These are phyloP conservation scores for Silene latifolia DNA, from an alignment of 148 eudicot species.

Conservation along the genomic window DNA sequence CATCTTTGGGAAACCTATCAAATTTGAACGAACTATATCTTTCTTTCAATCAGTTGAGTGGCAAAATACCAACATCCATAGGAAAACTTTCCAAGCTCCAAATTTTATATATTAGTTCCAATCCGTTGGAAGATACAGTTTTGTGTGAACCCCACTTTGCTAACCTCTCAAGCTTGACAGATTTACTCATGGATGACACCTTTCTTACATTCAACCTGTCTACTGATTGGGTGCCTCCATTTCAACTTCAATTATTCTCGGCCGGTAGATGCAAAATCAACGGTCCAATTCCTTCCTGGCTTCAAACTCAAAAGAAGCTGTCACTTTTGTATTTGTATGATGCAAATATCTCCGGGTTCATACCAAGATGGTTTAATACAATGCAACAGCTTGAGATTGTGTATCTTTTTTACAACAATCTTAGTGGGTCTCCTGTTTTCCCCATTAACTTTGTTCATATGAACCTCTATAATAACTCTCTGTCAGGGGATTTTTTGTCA, in stretches of 20 bases:
- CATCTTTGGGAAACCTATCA: too few relatives aligned
- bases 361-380: constrained; percentile 17
- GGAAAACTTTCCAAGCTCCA: constrained; percentile 6
- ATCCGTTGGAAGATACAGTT: constrained; percentile 6
- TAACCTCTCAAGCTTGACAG: constrained; percentile 14
- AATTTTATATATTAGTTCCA: neutral
- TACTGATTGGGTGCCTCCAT: constrained; percentile 26
- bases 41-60: neutral
- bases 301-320: constrained; percentile 12
- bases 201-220: constrained; percentile 11
- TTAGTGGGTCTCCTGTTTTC: neutral
- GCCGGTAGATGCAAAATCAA: constrained; percentile 12
- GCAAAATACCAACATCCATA: neutral
- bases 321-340: neutral
- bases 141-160: constrained; percentile 11
- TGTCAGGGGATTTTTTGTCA: neutral
- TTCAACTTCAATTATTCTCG: neutral
- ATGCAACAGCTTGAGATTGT: neutral
- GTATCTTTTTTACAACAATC: constrained; percentile 4
- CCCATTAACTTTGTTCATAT: neutral
- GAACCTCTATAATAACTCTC: neutral
- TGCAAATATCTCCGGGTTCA: constrained; percentile 11
- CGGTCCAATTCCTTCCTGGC: constrained; percentile 22
- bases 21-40: neutral
- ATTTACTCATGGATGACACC: constrained; percentile 1